Evolutionary conservation across 306 rosid species (phyloP).

Genomic region (Cicer pinnatifidum): DNA sequence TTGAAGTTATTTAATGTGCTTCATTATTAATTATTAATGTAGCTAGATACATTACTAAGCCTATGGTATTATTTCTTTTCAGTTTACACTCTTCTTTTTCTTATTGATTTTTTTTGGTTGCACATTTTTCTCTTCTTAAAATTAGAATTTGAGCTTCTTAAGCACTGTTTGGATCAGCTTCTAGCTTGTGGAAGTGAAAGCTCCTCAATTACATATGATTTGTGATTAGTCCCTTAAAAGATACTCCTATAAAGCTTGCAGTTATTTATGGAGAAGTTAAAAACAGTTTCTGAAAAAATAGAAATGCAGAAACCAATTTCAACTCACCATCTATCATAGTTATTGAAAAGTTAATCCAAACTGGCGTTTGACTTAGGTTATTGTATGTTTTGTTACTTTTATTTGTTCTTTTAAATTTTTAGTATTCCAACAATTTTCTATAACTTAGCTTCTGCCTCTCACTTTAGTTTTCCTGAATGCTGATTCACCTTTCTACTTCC

Average conservation of each 20-base stretch:
- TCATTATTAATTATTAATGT: conserved; percentile 4
- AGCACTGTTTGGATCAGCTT: background rate
- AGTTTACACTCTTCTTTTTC: conserved; percentile 12
- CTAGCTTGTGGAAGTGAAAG: background rate
- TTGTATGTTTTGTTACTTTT: background rate
- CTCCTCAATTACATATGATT: background rate
- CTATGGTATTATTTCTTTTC: background rate
- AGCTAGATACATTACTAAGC: background rate
- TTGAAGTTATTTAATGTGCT: conserved; percentile 17
- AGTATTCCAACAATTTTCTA: conserved; percentile 2
- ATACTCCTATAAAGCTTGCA: background rate
- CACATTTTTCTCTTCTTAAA: conserved; percentile 16
- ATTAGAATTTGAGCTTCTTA: background rate
- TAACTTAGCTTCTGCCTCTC: conserved; percentile 28
- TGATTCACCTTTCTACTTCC: background rate
- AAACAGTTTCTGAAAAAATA: background rate
- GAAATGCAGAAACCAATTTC: background rate
- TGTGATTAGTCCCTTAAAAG: background rate
- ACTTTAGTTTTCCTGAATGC: background rate
- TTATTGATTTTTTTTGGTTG: conserved; percentile 4
- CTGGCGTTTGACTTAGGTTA: background rate
- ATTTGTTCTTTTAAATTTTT: background rate
- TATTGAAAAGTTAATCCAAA: background rate
- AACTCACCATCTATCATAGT: background rate
- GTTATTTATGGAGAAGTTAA: background rate